phyloP scores from a whole-genome alignment of 257 asterid genomes.

The Solanum stenotomum region DNA sequence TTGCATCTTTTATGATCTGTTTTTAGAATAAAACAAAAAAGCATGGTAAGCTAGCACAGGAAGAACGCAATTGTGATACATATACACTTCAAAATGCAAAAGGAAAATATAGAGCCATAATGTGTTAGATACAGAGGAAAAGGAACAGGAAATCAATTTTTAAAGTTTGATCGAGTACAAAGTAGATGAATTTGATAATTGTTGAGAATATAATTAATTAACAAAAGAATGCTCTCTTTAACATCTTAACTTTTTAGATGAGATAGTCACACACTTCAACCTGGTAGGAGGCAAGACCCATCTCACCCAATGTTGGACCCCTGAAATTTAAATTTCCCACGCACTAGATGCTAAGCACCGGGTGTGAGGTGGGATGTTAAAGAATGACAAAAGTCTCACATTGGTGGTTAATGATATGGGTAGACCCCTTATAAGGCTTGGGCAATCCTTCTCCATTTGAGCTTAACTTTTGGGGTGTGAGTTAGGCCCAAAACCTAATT shows the following conservation, averaged over 20 bases:
- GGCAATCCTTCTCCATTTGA: not conserved
- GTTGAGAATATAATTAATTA: not conserved
- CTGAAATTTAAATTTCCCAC: not conserved
- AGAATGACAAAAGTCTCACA: not conserved
- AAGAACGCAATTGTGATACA: not conserved
- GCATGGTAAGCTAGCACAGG: not conserved
- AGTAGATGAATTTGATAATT: not conserved
- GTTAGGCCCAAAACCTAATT: not conserved
- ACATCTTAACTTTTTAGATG: not conserved
- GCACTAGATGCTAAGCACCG: not conserved
- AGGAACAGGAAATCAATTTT: not conserved
- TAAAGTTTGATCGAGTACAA: not conserved
- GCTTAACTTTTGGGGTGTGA: not conserved
- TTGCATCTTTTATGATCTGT: slow-evolving; percentile 83
- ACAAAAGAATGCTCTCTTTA: not conserved
- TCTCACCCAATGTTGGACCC: not conserved
- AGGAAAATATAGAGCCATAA: not conserved
- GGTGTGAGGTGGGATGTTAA: not conserved
- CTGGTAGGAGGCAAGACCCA: not conserved
- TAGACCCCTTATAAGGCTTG: not conserved
- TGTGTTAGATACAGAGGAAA: not conserved
- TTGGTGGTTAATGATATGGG: not conserved
- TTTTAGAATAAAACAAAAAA: not conserved
- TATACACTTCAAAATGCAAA: not conserved
- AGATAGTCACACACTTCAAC: not conserved